Evolutionary conservation across 345 rosid species (phyloP), one percentile per base, ranked within the genome.

Genomic region (Citrus unshiu): DNA sequence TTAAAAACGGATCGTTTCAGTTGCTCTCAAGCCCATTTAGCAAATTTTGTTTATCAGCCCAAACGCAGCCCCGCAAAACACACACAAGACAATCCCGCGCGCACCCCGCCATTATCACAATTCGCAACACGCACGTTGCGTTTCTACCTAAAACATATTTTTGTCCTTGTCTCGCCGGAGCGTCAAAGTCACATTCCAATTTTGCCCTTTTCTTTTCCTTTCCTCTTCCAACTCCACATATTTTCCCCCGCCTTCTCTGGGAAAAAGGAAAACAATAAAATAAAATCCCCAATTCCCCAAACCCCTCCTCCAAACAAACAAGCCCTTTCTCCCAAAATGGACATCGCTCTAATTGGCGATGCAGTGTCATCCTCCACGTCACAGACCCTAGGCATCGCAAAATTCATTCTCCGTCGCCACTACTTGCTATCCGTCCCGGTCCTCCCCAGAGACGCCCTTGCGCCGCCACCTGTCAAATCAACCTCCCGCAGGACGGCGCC

Each of bases 401-500:
- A 87, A 61, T 85, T 85, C 79, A 56, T 86, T 1, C 82, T 87
- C 39, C 80, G 80, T 24, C 84, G 85, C 21, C 84, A 59, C 21
- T 81, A 83, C 18, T 86, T 86, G 9, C 37, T 83, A 27, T 82
- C 86, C 62, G 79, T 91, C 59, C 78, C 80, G 46, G 62, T 85
- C 7, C 71, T 80, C 12, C 85, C 88, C 49, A 66, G 85, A 4
- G 90, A 89, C 79, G 86, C 88, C 32, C 6, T 88, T 25, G 91
- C 89, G 24, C 91, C 90, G 35, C 90, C 94, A 0, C 86, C 90
- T 2, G 90, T 88, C 22, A 91, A 82, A 80, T 78, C 91, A 0
- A 86, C 76, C 66, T 80, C 89, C 37, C 62, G 34, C 13, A 85
- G 75, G 69, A 85, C 90, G 3, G 79, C 84, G 24, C 83, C 90